phyloP scores from a whole-genome alignment of 768 basidiomycete species.

The Termitomyces sp. region DNA sequence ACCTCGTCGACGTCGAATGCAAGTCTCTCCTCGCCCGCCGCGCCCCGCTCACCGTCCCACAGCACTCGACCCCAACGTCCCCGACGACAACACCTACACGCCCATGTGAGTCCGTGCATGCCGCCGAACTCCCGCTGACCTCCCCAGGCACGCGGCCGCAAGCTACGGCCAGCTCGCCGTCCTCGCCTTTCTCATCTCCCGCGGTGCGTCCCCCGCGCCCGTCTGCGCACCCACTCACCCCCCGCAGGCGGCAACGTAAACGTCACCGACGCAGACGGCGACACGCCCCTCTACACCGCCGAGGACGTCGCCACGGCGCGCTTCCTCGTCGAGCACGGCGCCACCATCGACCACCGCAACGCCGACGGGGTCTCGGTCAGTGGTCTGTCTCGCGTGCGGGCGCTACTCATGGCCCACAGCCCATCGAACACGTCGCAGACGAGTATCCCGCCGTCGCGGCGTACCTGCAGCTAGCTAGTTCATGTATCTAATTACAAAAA shows the following conservation, averaged over 20 bases:
- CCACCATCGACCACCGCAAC: slow-evolving; percentile 57
- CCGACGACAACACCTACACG: slow-evolving; percentile 73
- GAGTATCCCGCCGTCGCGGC: slow-evolving; percentile 67
- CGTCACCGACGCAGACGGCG: slow-evolving; percentile 78
- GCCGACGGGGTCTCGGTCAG: slow-evolving; percentile 71
- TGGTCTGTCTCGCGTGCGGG: slow-evolving; percentile 12
- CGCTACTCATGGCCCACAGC: slow-evolving; percentile 32
- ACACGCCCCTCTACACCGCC: slow-evolving; percentile 89
- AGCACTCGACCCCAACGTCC: slow-evolving; percentile 65
- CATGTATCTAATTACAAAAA: too few species aligned
- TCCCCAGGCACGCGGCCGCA: slow-evolving; percentile 81
- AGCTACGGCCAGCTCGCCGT: slow-evolving; percentile 82
- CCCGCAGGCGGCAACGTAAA: slow-evolving; percentile 79
- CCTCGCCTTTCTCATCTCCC: slow-evolving; percentile 71
- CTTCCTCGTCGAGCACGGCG: slow-evolving; percentile 77
- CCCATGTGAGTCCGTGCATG: slow-evolving; percentile 52
- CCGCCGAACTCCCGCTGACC: slow-evolving; percentile 5
- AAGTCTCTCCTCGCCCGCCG: slow-evolving; percentile 24
- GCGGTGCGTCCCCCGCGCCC: slow-evolving; percentile 36
- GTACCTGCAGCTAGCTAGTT: slow-evolving; percentile 59
- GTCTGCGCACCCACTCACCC: slow-evolving; percentile 4
- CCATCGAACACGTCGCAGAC: slow-evolving; percentile 62
- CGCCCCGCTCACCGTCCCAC: slow-evolving; percentile 25
- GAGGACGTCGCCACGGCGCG: slow-evolving; percentile 76
- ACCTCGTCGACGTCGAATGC: slow-evolving; percentile 55